These are phyloP conservation scores for Diaporthe australafricana DNA, from an alignment of 2,329 filamentous ascomycete genomes.

Conservation along the genomic window DNA sequence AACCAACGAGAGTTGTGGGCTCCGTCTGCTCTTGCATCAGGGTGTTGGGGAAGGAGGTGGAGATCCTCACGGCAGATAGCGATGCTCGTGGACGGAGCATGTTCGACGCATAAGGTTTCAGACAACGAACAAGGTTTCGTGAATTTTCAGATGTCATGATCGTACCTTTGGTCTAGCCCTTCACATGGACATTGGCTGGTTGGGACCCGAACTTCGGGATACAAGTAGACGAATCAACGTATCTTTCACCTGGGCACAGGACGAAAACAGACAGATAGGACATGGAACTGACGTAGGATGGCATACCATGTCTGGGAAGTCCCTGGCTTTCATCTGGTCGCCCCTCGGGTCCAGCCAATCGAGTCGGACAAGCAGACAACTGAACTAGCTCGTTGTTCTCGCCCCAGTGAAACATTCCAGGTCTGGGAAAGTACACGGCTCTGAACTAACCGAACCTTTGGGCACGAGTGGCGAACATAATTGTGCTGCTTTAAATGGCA, in stretches of 20 bases:
- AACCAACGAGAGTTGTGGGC: slow-evolving; percentile 3
- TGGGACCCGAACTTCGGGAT: slow-evolving; percentile 12
- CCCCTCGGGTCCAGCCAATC: not conserved
- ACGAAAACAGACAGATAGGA: not conserved
- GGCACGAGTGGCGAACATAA: not conserved
- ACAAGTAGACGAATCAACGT: not conserved
- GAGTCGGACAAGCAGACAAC: no score
- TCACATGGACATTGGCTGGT: not conserved
- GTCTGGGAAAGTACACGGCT: slow-evolving; percentile 2
- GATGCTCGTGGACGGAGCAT: not conserved
- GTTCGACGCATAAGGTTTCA: slow-evolving; percentile 22
- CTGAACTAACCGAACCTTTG: not conserved
- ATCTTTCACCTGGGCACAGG: not conserved
- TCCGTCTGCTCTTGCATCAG: not conserved
- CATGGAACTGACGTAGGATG: not conserved
- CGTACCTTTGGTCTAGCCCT: not conserved
- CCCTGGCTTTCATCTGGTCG: not conserved
- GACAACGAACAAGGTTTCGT: slow-evolving; percentile 13
- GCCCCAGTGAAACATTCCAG: slow-evolving; percentile 17
- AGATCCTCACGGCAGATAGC: slow-evolving; percentile 10
- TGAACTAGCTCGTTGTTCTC: not conserved
- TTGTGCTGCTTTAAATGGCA: not conserved
- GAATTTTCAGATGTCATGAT: slow-evolving; percentile 18
- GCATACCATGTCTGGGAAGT: not conserved
- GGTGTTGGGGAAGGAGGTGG: not conserved